Conservation (phyloP, 2,329 filamentous ascomycete genomes). For the Paecilomyces fulvus region DNA sequence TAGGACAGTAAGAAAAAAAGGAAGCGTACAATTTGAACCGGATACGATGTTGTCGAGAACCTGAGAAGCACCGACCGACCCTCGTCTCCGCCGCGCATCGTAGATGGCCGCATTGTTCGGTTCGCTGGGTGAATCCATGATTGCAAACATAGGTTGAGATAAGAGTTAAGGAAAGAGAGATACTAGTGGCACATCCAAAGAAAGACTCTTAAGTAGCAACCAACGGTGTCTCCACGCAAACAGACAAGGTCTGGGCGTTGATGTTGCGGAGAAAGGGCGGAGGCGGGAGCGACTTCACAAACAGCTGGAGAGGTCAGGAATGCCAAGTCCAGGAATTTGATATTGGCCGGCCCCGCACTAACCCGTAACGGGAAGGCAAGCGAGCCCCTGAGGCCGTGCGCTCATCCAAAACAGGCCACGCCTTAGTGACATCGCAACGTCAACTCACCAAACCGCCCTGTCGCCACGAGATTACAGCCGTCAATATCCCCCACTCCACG, state of each 20-base stretch:
- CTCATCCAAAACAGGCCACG: constrained; percentile 33
- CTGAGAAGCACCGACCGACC: constrained; percentile 46
- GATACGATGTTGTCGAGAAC: constrained; percentile 95
- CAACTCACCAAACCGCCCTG: constrained; percentile 33
- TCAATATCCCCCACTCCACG: constrained; percentile 38
- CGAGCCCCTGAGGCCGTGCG: constrained; percentile 36
- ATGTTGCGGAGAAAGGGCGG: not conserved
- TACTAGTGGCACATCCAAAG: not conserved
- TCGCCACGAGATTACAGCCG: constrained; percentile 22
- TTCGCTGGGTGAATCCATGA: constrained; percentile 25
- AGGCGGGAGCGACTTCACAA: not conserved
- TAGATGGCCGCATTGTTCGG: constrained; percentile 38
- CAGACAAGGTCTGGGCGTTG: constrained; percentile 4
- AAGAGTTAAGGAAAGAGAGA: not conserved
- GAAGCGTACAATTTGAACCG: constrained; percentile 77
- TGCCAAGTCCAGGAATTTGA: constrained; percentile 24
- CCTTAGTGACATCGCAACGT: constrained; percentile 35
- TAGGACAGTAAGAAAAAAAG: not conserved
- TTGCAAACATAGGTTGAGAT: constrained; percentile 15
- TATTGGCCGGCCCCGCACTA: constrained; percentile 37
- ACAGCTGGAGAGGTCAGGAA: constrained; percentile 5
- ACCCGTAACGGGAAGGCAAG: constrained; percentile 30
- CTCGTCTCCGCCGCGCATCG: constrained; percentile 35
- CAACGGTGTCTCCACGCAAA: not conserved
- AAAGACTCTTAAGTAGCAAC: not conserved